Percentiles rank a stretch among this genome's conserved stretches.
phyloP scores from a whole-genome alignment of 2,329 filamentous ascomycete genomes.

The Meredithiella fracta region DNA sequence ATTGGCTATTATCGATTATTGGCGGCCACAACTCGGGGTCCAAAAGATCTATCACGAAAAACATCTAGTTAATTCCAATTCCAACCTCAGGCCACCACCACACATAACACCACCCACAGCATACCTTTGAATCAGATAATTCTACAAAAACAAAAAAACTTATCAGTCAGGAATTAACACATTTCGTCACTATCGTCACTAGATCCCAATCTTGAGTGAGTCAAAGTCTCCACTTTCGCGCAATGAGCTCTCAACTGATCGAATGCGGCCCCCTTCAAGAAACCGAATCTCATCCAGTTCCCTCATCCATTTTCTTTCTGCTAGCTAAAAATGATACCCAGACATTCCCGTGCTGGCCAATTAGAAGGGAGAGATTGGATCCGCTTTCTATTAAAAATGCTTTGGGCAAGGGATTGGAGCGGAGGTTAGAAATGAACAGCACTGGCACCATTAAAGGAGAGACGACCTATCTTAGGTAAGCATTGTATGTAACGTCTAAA shows the following conservation, averaged over 20 bases:
- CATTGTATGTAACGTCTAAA: not conserved
- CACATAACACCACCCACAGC: not conserved
- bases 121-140: not conserved
- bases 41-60: not conserved
- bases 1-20: too few species aligned
- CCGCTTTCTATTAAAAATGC: slow-evolving; percentile 1
- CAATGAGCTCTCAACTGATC: too few species aligned
- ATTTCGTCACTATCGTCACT: too few species aligned
- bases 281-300: not conserved
- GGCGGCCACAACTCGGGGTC: not conserved
- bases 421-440: not conserved
- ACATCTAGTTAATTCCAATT: not conserved
- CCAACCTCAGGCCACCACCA: not conserved
- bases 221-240: too few species aligned
- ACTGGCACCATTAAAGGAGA: too few species aligned
- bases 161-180: too few species aligned
- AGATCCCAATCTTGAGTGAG: too few species aligned
- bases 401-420: not conserved
- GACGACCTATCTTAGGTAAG: too few species aligned
- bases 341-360: slow-evolving; percentile 2
- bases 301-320: not conserved
- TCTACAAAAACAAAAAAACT: not conserved
- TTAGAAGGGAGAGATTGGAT: slow-evolving; percentile 6
- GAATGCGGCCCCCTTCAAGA: too few species aligned
- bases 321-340: not conserved